These are phyloP conservation scores for Trichoderma lentiforme DNA, from an alignment of 2,329 filamentous ascomycete genomes.

Conservation along the genomic window DNA sequence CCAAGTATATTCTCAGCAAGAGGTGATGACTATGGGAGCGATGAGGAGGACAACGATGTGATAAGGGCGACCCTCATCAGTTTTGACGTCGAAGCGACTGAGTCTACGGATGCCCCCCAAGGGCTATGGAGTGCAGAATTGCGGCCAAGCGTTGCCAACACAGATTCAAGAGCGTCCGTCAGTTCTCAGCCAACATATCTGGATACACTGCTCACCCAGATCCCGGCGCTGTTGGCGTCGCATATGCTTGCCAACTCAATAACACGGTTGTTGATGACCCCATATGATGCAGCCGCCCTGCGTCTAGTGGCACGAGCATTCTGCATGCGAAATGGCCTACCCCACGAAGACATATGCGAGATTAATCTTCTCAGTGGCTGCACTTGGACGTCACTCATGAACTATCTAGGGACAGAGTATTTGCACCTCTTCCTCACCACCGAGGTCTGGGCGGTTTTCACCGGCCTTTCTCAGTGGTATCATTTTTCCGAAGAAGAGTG, in stretches of 20 bases:
- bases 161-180: constrained; percentile 28
- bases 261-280: constrained; percentile 42
- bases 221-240: constrained; percentile 48
- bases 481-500: constrained; percentile 45
- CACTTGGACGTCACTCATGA: constrained; percentile 40
- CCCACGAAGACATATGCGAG: constrained; percentile 39
- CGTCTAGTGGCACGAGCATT: constrained; percentile 45
- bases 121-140: constrained; percentile 59
- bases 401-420: constrained; percentile 46
- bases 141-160: constrained; percentile 43
- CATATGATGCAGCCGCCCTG: constrained; percentile 46
- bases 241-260: constrained; percentile 45
- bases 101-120: constrained; percentile 48
- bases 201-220: constrained; percentile 48
- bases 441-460: constrained; percentile 45
- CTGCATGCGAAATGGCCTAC: constrained; percentile 37
- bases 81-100: constrained; percentile 58
- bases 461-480: constrained; percentile 37
- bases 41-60: constrained; percentile 55
- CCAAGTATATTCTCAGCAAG: constrained; percentile 47
- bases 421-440: constrained; percentile 43
- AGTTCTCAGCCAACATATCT: constrained; percentile 38
- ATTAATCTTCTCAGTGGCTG: constrained; percentile 36
- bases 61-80: constrained; percentile 57
- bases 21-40: constrained; percentile 52